Evolutionary conservation across 306 rosid genomes (phyloP).

Genomic region (Calophaca sinica): DNA sequence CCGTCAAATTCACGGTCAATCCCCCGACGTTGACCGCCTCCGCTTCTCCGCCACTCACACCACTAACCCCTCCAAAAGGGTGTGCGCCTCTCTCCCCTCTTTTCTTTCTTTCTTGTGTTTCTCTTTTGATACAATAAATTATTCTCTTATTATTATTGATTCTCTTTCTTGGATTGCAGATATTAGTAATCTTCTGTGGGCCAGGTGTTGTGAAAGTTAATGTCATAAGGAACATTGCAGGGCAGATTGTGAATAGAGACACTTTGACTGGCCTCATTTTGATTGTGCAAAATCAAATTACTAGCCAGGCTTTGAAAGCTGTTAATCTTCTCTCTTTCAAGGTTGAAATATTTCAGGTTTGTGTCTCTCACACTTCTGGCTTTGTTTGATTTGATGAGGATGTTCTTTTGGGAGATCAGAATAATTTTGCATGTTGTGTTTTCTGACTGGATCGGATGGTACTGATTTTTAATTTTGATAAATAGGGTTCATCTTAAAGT

Average conservation of each 20-base stretch:
- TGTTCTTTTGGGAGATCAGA: neutral
- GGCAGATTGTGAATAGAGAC: slow-evolving; percentile 73
- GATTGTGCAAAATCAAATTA: slow-evolving; percentile 68
- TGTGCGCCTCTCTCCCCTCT: neutral
- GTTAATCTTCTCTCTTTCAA: slow-evolving; percentile 61
- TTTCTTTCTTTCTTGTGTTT: neutral
- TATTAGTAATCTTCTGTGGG: slow-evolving; percentile 74
- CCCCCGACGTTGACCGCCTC: slow-evolving; percentile 75
- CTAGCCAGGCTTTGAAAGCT: slow-evolving; percentile 82
- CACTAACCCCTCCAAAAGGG: slow-evolving; percentile 74
- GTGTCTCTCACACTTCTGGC: slow-evolving; percentile 22
- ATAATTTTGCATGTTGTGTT: slow-evolving; percentile 20
- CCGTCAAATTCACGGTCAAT: slow-evolving; percentile 59
- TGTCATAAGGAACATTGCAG: slow-evolving; percentile 57
- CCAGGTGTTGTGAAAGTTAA: slow-evolving; percentile 68
- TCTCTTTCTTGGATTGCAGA: slow-evolving; percentile 50
- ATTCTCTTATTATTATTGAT: no score
- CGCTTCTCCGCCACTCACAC: slow-evolving; percentile 65
- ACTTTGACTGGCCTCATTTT: slow-evolving; percentile 70
- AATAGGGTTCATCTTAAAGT: neutral
- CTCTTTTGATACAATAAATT: neutral
- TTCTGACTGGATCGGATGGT: neutral
- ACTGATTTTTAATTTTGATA: neutral
- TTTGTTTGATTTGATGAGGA: neutral
- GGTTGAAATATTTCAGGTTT: slow-evolving; percentile 93